These are phyloP conservation scores for Neurospora intermedia DNA, from an alignment of 495 filamentous ascomycete species.

Conservation along the genomic window DNA sequence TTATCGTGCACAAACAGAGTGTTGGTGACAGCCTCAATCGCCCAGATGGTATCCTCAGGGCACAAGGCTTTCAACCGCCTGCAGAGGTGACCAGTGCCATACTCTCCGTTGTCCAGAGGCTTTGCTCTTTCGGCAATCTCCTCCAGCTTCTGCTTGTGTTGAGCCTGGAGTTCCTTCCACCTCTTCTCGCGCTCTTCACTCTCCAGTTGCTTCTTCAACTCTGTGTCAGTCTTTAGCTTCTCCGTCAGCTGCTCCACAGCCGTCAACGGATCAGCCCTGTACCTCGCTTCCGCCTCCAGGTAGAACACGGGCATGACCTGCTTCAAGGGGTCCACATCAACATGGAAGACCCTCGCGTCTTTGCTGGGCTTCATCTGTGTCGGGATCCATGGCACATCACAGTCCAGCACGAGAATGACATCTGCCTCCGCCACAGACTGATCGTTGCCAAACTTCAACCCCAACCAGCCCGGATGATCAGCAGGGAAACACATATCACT, in stretches of 20 bases:
- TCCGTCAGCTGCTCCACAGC: constrained; percentile 62
- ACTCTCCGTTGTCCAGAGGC: constrained; percentile 50
- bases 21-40: constrained; percentile 82
- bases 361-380: constrained; percentile 49
- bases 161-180: constrained; percentile 46
- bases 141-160: constrained; percentile 50
- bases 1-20: constrained; percentile 71
- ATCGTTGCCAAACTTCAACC: constrained; percentile 67
- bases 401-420: constrained; percentile 77
- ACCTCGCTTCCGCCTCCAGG: constrained; percentile 59
- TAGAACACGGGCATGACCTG: constrained; percentile 81
- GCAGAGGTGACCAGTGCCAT: constrained; percentile 63
- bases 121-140: constrained; percentile 46
- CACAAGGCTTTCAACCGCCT: constrained; percentile 50
- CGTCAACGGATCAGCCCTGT: constrained; percentile 62
- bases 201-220: constrained; percentile 33
- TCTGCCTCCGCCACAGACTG: constrained; percentile 67
- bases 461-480: constrained; percentile 59
- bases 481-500: constrained; percentile 95
- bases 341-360: constrained; percentile 62
- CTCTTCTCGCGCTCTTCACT: constrained; percentile 33
- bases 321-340: constrained; percentile 82
- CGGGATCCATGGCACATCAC: constrained; percentile 61
- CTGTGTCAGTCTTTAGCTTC: constrained; percentile 37
- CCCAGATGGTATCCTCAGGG: constrained; percentile 71